phyloP scores from a whole-genome alignment of 331 rosid species.

The Arachis monticola region DNA sequence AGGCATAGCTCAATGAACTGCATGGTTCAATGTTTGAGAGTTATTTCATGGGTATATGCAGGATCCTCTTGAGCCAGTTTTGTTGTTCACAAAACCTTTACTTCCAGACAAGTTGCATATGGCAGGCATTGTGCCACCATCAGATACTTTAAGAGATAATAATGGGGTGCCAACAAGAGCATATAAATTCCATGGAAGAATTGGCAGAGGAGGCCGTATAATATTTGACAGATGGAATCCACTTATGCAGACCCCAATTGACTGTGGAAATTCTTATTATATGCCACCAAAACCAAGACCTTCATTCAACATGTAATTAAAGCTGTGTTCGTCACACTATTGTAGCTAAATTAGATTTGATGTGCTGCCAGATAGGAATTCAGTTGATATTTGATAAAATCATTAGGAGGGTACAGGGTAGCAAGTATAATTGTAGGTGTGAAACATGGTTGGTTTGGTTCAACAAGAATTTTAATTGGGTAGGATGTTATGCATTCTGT shows the following conservation, averaged over 20 bases:
- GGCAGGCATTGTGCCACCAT: constrained; percentile 75
- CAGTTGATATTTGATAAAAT: constrained; percentile 21
- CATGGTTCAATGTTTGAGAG: constrained; percentile 30
- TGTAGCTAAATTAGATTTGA: constrained; percentile 38
- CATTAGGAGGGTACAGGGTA: constrained; percentile 43
- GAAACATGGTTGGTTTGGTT: constrained; percentile 11
- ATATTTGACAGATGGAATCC: constrained; percentile 91
- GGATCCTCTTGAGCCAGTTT: constrained; percentile 93
- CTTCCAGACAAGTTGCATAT: constrained; percentile 83
- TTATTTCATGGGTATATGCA: constrained; percentile 51
- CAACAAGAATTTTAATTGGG: constrained; percentile 13
- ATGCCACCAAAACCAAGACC: constrained; percentile 73
- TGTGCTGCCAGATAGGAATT: constrained; percentile 36
- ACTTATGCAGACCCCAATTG: constrained; percentile 75
- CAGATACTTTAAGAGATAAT: constrained; percentile 51
- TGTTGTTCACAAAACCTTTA: constrained; percentile 80
- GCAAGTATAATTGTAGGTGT: constrained; percentile 24
- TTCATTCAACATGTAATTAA: constrained; percentile 62
- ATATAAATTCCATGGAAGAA: constrained; percentile 70
- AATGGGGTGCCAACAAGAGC: constrained; percentile 57
- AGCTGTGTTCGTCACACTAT: constrained; percentile 4
- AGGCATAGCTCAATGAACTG: not conserved
- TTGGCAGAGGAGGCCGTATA: constrained; percentile 93
- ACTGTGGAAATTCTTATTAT: constrained; percentile 72
- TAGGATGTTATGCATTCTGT: constrained; percentile 9